Conservation (phyloP, 1,284 basidiomycete genomes). For the Trametes sp. region DNA sequence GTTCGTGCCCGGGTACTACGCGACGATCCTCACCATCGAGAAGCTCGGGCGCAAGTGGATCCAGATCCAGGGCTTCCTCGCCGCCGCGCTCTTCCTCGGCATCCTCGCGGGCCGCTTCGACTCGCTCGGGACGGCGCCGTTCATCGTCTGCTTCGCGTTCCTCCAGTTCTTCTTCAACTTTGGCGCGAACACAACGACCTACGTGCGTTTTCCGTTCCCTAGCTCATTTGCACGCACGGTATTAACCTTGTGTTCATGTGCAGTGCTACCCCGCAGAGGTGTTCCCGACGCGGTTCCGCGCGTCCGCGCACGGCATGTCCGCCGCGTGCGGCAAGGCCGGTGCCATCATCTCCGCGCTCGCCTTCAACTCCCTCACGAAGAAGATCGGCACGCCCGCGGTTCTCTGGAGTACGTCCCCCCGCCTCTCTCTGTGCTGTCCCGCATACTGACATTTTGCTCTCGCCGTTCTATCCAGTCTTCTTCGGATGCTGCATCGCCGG, state of each 20-base stretch:
- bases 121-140: slow-evolving; percentile 63
- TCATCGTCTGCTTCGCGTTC: slow-evolving; percentile 77
- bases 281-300: slow-evolving; percentile 88
- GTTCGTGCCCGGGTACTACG: slow-evolving; percentile 82
- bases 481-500: slow-evolving; percentile 67
- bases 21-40: slow-evolving; percentile 73
- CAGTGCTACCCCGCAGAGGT: slow-evolving; percentile 82
- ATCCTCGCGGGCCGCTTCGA: slow-evolving; percentile 75
- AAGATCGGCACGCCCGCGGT: slow-evolving; percentile 68
- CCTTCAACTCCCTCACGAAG: slow-evolving; percentile 74
- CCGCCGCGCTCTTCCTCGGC: slow-evolving; percentile 73
- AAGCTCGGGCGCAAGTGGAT: slow-evolving; percentile 77
- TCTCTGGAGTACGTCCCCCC: slow-evolving; percentile 67
- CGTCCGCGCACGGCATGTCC: slow-evolving; percentile 82
- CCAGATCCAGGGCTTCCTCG: slow-evolving; percentile 80
- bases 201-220: slow-evolving; percentile 46
- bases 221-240: slow-evolving; percentile 8
- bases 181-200: slow-evolving; percentile 86
- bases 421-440: slow-evolving; percentile 36
- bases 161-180: slow-evolving; percentile 82
- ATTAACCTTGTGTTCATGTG: slow-evolving; percentile 19
- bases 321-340: slow-evolving; percentile 83
- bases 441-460: slow-evolving; percentile 14
- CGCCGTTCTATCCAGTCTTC: slow-evolving; percentile 52
- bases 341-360: slow-evolving; percentile 85